Base-by-base conservation (phyloP, 1,139 yeast genomes). In the Saccharomyces hybrid region DNA sequence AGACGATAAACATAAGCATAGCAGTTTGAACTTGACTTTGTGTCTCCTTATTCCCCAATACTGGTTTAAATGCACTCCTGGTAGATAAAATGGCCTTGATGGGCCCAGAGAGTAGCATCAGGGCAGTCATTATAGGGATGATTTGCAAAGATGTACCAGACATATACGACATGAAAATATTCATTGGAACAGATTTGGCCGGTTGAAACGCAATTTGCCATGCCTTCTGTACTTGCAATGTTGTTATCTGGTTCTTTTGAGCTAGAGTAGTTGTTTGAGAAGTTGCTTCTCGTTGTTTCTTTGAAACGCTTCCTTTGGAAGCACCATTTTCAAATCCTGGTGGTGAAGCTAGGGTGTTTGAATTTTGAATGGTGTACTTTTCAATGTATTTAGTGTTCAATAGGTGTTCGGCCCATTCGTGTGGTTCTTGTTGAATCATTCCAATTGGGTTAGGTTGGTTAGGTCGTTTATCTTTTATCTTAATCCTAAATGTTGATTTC, bases 161-260 rank as follows among this genome's bases (percentile, higher is more conserved):
- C 90, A 93, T 88, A 70, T 89, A 93, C 57, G 91, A 83, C 96
- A 93, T 89, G 54, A 89, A 74, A 56, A 87, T 69, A 64, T 89
- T 93, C 95, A 90, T 87, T 4, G 97, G 96, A 29, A 93, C 75
- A 26, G 84, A 78, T 67, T 91, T 93, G 2, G 91, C 89, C 0
- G 98, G 97, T 0, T 83, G 83, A 16, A 80, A 72, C 2, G 97
- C 96, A 34, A 87, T 68, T 58, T 88, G 95, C 96, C 97, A 89
- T 0, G 95, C 93, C 66, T 85, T 88, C 66, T 79, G 81, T 28
- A 74, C 69, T 63, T 78, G 82, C 54, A 82, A 69, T 27, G 71
- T 73, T 49, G 75, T 75, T 41, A 78, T 56, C 31, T 67, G 61
- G 44, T 38, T 38, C 13, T 38, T 38, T 38, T 16, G 44, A 8